Evolutionary conservation across 257 asterid genomes (phyloP).

Genomic region (Avicennia marina): DNA sequence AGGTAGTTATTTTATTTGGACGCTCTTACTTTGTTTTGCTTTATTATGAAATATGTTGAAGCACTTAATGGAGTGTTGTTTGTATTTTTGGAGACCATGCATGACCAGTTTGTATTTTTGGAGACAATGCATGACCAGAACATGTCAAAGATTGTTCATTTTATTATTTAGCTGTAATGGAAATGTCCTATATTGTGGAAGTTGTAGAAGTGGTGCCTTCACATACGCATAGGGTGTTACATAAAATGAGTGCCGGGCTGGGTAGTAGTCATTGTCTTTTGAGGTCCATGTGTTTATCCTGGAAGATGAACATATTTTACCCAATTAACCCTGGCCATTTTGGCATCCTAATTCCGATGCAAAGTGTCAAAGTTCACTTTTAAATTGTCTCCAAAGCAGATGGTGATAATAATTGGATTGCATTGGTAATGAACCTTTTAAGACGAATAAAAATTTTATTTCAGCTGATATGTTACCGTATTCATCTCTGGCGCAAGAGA

Average conservation of each 20-base stretch:
- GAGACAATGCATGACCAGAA: no score
- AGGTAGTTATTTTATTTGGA: constrained; percentile 38
- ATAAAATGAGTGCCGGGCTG: no score
- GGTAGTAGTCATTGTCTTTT: constrained; percentile 4
- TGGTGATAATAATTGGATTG: no score
- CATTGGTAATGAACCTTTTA: constrained; percentile 4
- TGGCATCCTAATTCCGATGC: neutral
- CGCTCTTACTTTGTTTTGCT: neutral
- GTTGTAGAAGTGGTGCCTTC: no score
- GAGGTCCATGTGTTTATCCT: constrained; percentile 10
- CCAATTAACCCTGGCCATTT: neutral
- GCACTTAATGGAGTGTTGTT: neutral
- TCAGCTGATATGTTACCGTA: neutral
- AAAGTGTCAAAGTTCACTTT: no score
- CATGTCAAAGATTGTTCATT: no score
- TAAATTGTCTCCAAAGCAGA: no score
- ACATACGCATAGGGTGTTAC: no score
- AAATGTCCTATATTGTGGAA: no score
- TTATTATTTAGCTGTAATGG: no score
- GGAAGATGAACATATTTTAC: neutral
- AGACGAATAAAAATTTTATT: neutral
- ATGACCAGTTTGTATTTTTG: neutral
- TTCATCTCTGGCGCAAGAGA: no score
- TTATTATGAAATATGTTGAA: neutral
- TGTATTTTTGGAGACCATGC: no score